phyloP scores from a whole-genome alignment of 495 filamentous ascomycete species.

The Podospora appendiculata region DNA sequence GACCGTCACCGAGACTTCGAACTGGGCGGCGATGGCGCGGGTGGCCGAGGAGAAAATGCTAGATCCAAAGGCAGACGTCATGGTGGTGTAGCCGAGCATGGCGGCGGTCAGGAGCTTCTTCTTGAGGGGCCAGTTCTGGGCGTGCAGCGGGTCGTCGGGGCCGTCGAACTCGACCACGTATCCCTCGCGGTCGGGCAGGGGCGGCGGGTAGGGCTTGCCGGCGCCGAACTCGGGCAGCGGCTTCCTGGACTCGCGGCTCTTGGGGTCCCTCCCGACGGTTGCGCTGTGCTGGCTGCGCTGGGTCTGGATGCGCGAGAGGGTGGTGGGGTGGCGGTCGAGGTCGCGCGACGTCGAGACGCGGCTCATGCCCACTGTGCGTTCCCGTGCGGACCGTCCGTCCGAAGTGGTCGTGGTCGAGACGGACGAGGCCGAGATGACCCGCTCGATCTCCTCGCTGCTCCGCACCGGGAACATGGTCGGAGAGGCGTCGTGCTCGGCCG shows the following conservation, averaged over 20 bases:
- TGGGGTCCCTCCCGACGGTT: slow-evolving; percentile 56
- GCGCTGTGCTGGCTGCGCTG: slow-evolving; percentile 63
- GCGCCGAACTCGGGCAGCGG: slow-evolving; percentile 56
- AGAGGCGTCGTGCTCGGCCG: slow-evolving; percentile 36
- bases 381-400: slow-evolving; percentile 6
- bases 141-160: slow-evolving; percentile 69
- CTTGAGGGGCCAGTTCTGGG: slow-evolving; percentile 71
- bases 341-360: slow-evolving; percentile 56
- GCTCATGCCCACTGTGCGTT: slow-evolving; percentile 34
- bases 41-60: slow-evolving; percentile 64
- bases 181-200: slow-evolving; percentile 62
- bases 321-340: slow-evolving; percentile 67
- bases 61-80: slow-evolving; percentile 65
- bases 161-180: slow-evolving; percentile 88
- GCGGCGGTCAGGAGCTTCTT: slow-evolving; percentile 62
- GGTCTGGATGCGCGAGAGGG: slow-evolving; percentile 69
- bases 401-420: slow-evolving; percentile 38
- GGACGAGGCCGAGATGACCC: slow-evolving; percentile 39
- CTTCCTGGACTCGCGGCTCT: slow-evolving; percentile 43
- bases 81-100: slow-evolving; percentile 74
- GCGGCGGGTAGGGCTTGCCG: slow-evolving; percentile 72
- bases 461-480: slow-evolving; percentile 19
- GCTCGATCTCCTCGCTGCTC: slow-evolving; percentile 40
- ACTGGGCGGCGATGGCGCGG: slow-evolving; percentile 40
- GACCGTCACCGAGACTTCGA: slow-evolving; percentile 50